Base-by-base conservation (phyloP, 2,329 filamentous ascomycete genomes). In the Fusarium clavum region DNA sequence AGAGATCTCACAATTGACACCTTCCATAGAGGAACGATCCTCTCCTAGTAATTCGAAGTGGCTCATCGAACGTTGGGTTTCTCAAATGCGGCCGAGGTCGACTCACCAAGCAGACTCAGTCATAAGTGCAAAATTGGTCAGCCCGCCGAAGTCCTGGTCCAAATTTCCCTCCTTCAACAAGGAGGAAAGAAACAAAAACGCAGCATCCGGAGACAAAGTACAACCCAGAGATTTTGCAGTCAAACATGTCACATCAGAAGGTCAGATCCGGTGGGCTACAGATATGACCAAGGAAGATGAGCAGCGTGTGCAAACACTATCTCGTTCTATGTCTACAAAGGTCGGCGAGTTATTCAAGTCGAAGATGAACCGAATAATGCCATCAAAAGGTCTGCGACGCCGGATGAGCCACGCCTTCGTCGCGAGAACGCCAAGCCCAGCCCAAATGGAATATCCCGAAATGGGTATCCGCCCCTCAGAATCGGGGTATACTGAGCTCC, bases 131-230 rank as follows among this genome's bases (percentile, higher is more conserved):
- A 45, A 13, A 20, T 64, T 62, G 32, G 44, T 38, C 40, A 72
- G 58, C 7, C 75, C 75, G 29, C 77, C 78, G 7, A 68, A 66
- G 16, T 75, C 79, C 10, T 82, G 81, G 80, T 70, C 80, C 12
- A 79, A 59, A 29, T 81, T 76, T 55, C 74, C 78, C 20, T 79
- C 80, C 5, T 71, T 77, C 32, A 77, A 71, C 6, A 73, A 77
- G 30, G 71, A 72, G 29, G 73, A 77, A 54, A 75, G 77, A 40
- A 77, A 73, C 25, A 74, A 63, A 34, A 49, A 64, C 34, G 75
- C 75, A 18, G 56, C 63, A 12, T 32, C 46, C 16, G 62, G 57
- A 25, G 78, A 81, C 40, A 57, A 61, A 2, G 70, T 79, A n/a
- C 71, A 57, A 4, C 46, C 71, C 1, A 72, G 69, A 48, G 79